Conservation (phyloP, 2,329 filamentous ascomycete genomes). For the Trichoderma sp. region DNA sequence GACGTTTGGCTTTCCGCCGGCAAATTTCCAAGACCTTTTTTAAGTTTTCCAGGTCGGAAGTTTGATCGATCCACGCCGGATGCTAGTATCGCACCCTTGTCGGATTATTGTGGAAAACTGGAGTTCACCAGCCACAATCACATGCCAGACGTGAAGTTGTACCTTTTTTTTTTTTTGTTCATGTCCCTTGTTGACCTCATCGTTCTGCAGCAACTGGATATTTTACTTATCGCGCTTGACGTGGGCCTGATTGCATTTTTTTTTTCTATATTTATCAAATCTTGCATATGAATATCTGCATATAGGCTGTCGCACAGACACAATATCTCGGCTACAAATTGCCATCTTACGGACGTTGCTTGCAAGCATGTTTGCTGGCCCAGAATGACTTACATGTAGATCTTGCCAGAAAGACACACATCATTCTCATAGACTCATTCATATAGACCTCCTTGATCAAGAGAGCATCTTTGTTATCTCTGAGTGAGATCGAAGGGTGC, state of each 20-base stretch:
- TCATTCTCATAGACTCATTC: neutral
- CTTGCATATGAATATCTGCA: neutral
- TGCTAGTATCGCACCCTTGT: conserved; percentile 7
- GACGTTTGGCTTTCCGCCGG: neutral
- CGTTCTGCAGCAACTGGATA: neutral
- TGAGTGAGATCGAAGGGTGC: neutral
- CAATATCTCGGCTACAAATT: neutral
- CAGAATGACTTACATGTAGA: neutral
- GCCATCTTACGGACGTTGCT: neutral
- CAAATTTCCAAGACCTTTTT: neutral
- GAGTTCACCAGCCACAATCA: conserved; percentile 32
- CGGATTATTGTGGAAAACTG: conserved; percentile 6
- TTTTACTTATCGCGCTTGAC: neutral
- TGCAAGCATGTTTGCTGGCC: neutral
- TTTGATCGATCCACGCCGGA: conserved; percentile 13
- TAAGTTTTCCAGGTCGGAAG: conserved; percentile 16
- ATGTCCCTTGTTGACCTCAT: neutral
- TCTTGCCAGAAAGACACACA: neutral
- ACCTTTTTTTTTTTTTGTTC: neutral
- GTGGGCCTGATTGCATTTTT: neutral
- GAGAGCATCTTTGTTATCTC: neutral
- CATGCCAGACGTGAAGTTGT: conserved; percentile 26
- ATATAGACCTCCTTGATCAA: neutral
- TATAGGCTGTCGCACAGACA: neutral
- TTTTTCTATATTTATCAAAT: neutral